These are phyloP conservation scores for Stachybotrys echinatus DNA, from an alignment of 2,329 filamentous ascomycete genomes.

Conservation along the genomic window DNA sequence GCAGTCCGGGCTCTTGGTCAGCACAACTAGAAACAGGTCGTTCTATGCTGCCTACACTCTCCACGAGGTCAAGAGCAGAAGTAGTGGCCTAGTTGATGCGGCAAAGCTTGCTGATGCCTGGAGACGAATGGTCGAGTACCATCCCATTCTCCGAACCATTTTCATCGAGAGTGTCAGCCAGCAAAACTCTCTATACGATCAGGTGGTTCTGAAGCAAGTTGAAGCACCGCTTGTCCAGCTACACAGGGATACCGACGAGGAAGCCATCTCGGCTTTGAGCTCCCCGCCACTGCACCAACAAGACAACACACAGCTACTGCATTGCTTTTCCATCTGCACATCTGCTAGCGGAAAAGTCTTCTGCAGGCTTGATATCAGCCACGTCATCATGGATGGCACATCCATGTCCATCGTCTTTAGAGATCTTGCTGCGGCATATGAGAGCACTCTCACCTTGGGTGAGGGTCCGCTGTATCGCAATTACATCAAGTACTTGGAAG, in stretches of 20 bases:
- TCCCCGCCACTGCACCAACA: neutral
- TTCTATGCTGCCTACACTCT: conserved; percentile 24
- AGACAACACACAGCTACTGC: conserved; percentile 3
- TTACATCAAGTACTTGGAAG: conserved; percentile 7
- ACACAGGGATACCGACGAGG: conserved; percentile 8
- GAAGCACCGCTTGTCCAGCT: neutral
- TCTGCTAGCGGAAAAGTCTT: conserved; percentile 14
- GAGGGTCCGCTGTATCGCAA: conserved; percentile 11
- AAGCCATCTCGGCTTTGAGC: conserved; percentile 2
- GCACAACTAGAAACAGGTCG: conserved; percentile 32
- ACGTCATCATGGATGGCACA: conserved; percentile 14
- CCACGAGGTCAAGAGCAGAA: conserved; percentile 13
- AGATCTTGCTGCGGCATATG: conserved; percentile 7
- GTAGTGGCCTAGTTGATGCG: conserved; percentile 12
- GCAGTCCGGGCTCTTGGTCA: conserved; percentile 30
- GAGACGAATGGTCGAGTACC: conserved; percentile 35
- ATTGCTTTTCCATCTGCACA: conserved; percentile 11
- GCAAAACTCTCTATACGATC: conserved; percentile 38
- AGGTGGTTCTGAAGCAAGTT: conserved; percentile 31
- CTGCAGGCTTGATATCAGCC: conserved; percentile 14
- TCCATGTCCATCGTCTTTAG: conserved; percentile 14
- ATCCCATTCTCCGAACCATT: conserved; percentile 39
- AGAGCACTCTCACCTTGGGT: neutral
- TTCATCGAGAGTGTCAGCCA: conserved; percentile 41
- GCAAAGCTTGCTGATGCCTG: conserved; percentile 36